Base-by-base conservation (phyloP, 805 yeast species). In the Starmerella gropengiesseri region DNA sequence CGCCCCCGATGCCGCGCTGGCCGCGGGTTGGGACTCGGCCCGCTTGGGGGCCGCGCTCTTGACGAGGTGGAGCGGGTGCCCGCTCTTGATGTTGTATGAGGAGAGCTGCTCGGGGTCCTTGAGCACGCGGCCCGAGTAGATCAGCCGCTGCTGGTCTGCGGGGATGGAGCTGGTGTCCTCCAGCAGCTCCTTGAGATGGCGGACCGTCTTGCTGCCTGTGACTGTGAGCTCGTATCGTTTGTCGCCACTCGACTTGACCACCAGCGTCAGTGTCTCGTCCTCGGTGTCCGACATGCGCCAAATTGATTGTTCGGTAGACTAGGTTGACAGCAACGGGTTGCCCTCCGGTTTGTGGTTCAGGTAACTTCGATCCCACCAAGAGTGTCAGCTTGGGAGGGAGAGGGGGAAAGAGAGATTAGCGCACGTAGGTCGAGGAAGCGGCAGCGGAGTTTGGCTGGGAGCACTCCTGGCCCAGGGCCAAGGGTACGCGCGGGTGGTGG, bases 81-180 rank as follows among this genome's bases (percentile, higher is more conserved):
- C 95, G 43, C 74, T 65, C 61, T 83, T 83, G 57, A 89, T 75
- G 60, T 84, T 84, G 66, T 89, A 89, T 4, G 75, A 66, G 14
- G 70, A 77, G 8, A 89, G 62, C 6, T 82, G 72, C 52, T 87
- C 91, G 28, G 67, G 68, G 57, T 89, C 95, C 61, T 87, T 87
- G 57, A 89, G 71, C 26, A 91, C 94, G 53, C 89, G 80, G 31
- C 98, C 98, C 2, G 95, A 82, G 65, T 82, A 89, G 57, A 89
- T 87, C 58, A 89, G 70, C 46, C 97, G 72, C 64, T 87, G 97
- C 47, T 80, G 74, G n/a, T 71, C 80, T 1, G 74, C 76, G 5
- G 94, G 79, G 33, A 86, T 68, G 18, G 74, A 78, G 5, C 86
- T 63, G 46, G 68, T 71, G 17, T 67, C 65, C 20, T 77, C 77